Conservation (phyloP, 2,329 filamentous ascomycete species). For the Neonectria neomacrospora region DNA sequence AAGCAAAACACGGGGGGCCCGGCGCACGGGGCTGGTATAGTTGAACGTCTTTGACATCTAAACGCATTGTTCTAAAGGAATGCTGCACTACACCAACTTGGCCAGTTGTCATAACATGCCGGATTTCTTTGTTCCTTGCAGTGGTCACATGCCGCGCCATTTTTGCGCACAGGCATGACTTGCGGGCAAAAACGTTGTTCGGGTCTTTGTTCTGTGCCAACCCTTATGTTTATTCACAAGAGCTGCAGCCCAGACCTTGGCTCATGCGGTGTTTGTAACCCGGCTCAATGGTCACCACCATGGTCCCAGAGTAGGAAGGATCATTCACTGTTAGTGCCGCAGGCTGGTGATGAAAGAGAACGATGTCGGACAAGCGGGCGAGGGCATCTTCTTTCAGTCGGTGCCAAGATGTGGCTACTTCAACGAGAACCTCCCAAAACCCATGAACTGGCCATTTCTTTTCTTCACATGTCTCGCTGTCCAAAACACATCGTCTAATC, state of each 20-base stretch:
- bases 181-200: not conserved
- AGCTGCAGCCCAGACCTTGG: not conserved
- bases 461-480: not conserved
- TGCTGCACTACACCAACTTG: not conserved
- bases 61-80: not conserved
- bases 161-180: not conserved
- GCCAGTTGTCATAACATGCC: not conserved
- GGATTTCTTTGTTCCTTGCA: not conserved
- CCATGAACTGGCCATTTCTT: not conserved
- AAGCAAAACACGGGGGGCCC: constrained; percentile 62
- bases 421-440: not conserved
- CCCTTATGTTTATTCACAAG: not conserved
- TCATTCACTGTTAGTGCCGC: not conserved
- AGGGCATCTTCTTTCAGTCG: not conserved
- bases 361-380: not conserved
- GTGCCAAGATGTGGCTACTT: not conserved
- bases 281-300: not conserved
- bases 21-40: constrained; percentile 75
- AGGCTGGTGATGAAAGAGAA: not conserved
- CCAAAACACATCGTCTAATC: not conserved
- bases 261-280: not conserved
- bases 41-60: constrained; percentile 47
- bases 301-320: not conserved
- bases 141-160: not conserved
- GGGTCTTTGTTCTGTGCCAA: constrained; percentile 4